Base-by-base conservation (phyloP, 768 basidiomycete genomes). In the Mycena kentingensis region DNA sequence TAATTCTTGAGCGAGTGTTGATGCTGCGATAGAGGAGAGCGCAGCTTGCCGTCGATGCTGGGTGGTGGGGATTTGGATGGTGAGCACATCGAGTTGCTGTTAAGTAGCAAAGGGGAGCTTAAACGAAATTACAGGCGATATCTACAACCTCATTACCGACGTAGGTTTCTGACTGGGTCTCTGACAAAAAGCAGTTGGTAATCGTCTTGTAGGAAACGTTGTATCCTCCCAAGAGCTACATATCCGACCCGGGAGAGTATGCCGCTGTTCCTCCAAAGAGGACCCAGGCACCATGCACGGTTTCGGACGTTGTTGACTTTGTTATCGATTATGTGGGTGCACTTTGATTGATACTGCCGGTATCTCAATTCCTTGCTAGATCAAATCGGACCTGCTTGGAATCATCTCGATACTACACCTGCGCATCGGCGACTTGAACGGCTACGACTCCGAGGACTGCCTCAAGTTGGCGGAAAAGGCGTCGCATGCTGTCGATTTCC, bases 1-100 rank as follows among this genome's bases (percentile, higher is more conserved):
- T 16, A 22, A 16, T 4, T 44, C 37, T 15, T 51, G 27, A 13
- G 15, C 26, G 27, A 39, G 44, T 44, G 43, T 37, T 45, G 15
- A 49, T 51, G 38, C 41, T 54, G 1, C 29, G 19, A 22, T 19
- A 75, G 73, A 69, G 79, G 79, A 8, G 31, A 67, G 29, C 70
- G 79, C 47, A 65, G 76, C 16, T 54, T 82, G 12, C 73, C 79
- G 1, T 77, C 76, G 12, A 72, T 70, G 52, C 72, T 82, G 15
- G 79, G 79, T 24, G 81, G 80, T 22, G 81, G 81, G 7, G 80
- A 81, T 63, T 64, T 81, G 39, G 80, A 81, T 55, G 80, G 77
- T 35, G 73, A n/a, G n/a, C n/a, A n/a, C n/a, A n/a, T n/a, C n/a
- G n/a, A n/a, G n/a, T n/a, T n/a, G n/a, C n/a, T n/a, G n/a, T n/a